phyloP scores from a whole-genome alignment of 2,329 filamentous ascomycete genomes.

The Fusarium fujikuroi region DNA sequence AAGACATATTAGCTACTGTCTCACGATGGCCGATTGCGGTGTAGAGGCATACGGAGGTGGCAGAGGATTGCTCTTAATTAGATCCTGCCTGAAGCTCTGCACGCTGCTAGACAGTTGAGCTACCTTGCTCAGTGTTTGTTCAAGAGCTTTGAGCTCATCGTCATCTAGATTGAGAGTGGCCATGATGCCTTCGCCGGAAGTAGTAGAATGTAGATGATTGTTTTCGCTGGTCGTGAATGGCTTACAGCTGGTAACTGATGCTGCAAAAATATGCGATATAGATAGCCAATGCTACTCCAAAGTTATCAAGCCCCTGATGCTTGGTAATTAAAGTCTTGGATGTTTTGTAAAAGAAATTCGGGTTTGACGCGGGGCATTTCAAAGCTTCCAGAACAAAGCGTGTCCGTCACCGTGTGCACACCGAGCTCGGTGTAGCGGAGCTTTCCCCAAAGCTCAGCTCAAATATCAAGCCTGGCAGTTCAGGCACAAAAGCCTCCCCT shows the following conservation, averaged over 20 bases:
- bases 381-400: conserved; percentile 24
- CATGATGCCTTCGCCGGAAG: conserved; percentile 41
- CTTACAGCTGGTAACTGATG: background rate
- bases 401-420: conserved; percentile 16
- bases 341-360: conserved; percentile 1
- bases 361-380: conserved; percentile 23
- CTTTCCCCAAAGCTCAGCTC: background rate
- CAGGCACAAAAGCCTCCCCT: background rate
- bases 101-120: conserved; percentile 76
- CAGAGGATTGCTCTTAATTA: conserved; percentile 71
- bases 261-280: background rate
- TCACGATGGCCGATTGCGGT: background rate
- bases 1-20: conserved; percentile 10
- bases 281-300: background rate
- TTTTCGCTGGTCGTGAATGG: background rate
- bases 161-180: conserved; percentile 61
- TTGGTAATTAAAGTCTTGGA: background rate
- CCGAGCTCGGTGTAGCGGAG: conserved; percentile 8
- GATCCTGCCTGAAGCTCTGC: conserved; percentile 68
- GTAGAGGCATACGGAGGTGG: conserved; percentile 68
- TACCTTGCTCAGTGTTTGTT: conserved; percentile 75
- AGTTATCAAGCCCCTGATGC: background rate
- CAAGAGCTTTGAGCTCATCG: conserved; percentile 74
- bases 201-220: background rate
- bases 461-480: conserved; percentile 20